A percentile compares a stretch with the other conserved stretches of the same genome.
phyloP scores from a whole-genome alignment of 169 alveolate genomes.

The Plasmodium adleri region DNA sequence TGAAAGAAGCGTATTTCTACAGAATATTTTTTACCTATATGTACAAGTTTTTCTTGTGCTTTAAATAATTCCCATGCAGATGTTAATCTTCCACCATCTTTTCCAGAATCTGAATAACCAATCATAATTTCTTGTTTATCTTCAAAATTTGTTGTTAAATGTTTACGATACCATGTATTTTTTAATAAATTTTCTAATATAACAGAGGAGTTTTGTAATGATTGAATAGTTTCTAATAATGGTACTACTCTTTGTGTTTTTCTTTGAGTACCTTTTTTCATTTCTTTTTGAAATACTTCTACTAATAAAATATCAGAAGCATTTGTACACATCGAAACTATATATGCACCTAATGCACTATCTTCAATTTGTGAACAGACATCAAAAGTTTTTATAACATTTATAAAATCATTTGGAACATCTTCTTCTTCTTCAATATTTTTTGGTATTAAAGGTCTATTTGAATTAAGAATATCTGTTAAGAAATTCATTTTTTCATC shows the following conservation, averaged over 20 bases:
- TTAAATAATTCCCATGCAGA: slow-evolving; percentile 90
- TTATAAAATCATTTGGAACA: slow-evolving; percentile 76
- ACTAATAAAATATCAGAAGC: slow-evolving; percentile 89
- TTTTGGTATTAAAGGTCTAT: slow-evolving; percentile 82
- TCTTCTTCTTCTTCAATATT: slow-evolving; percentile 79
- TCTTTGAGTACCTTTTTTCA: slow-evolving; percentile 56
- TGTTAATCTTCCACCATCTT: slow-evolving; percentile 90
- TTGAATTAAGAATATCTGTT: slow-evolving; percentile 77
- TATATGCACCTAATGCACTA: slow-evolving; percentile 87
- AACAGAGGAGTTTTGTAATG: slow-evolving; percentile 82
- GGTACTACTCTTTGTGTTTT: slow-evolving; percentile 86
- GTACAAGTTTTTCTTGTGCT: slow-evolving; percentile 82
- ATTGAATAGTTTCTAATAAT: slow-evolving; percentile 87
- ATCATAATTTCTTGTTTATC: slow-evolving; percentile 88
- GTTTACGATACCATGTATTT: slow-evolving; percentile 85
- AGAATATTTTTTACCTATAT: slow-evolving; percentile 82
- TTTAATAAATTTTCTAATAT: slow-evolving; percentile 84
- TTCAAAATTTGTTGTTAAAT: slow-evolving; percentile 78
- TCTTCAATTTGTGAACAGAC: slow-evolving; percentile 85
- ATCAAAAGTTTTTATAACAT: slow-evolving; percentile 82
- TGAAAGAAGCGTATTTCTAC: slow-evolving; percentile 86
- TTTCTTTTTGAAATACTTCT: slow-evolving; percentile 79
- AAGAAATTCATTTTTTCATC: slow-evolving; percentile 79
- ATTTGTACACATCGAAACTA: slow-evolving; percentile 87
- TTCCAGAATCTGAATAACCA: slow-evolving; percentile 91